Base-by-base conservation (phyloP, 257 asterid species). In the Mentha longifolia region DNA sequence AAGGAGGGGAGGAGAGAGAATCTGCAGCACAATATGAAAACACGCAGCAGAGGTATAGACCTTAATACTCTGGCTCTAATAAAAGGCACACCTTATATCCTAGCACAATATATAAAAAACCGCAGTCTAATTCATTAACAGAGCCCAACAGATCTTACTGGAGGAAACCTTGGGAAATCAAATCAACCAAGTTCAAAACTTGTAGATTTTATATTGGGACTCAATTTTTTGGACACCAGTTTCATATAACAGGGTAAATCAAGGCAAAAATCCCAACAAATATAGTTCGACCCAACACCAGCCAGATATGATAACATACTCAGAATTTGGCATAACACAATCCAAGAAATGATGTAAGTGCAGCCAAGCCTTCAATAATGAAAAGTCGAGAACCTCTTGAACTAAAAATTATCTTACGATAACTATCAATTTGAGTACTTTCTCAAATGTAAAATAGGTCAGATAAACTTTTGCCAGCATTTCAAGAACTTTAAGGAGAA, bases 211-310 rank as follows among this genome's bases (percentile, higher is more conserved):
- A 42, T 31, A 11, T 58, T 37, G 19, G 33, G 25, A 22, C 25
- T 8, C 5, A 47, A 20, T 11, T 16, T 43, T 14, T 54, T 6
- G 17, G 12, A 42, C 17, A 17, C 30, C 37, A 33, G 6, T 33
- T 33, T 3, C 37, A 63, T 63, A 41, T 19, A 41, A 10, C 8
- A 41, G 59, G 45, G 35, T 28, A 58, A 43, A 12, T 50, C 17
- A 41, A 16, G 46, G 63, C 54, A 43, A 50, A 59, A 35, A 41
- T 28, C 71, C 56, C n/a, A 49, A 51, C 43, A 61, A 47, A 59
- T 19, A 33, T 35, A 50, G 71, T 51, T 50, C 28, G 56, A 7
- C 64, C 39, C 16, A 28, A 6, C 13, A 39, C 16, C 35, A 37
- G n/a, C 5, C 35, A 54, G 13, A 19, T 54, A 46, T 28, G 70